Evolutionary conservation across 2,329 filamentous ascomycete genomes (phyloP).

Genomic region (Paecilomyces niveus): DNA sequence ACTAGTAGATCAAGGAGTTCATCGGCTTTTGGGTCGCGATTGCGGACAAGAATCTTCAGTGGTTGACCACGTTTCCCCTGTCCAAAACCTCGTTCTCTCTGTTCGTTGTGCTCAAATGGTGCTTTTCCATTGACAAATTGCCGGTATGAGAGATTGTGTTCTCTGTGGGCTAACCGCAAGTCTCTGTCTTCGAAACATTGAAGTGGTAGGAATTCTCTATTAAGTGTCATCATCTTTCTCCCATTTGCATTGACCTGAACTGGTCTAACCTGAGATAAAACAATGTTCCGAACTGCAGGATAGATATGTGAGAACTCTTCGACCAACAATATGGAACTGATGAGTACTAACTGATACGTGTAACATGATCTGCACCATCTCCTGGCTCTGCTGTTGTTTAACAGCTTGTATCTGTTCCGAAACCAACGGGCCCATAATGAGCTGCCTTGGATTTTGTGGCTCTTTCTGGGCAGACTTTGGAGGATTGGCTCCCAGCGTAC

Average conservation of each 20-base stretch:
- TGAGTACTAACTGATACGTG: slow-evolving; percentile 36
- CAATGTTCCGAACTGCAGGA: slow-evolving; percentile 23
- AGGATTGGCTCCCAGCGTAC: slow-evolving; percentile 2
- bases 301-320: slow-evolving; percentile 1
- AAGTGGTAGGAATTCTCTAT: slow-evolving; percentile 27
- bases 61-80: slow-evolving; percentile 21
- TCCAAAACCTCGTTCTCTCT: slow-evolving; percentile 10
- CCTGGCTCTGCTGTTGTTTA: slow-evolving; percentile 39
- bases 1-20: slow-evolving; percentile 43
- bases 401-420: slow-evolving; percentile 11
- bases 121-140: slow-evolving; percentile 19
- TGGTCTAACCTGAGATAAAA: slow-evolving; percentile 26
- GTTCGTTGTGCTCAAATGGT: slow-evolving; percentile 1
- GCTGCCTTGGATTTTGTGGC: slow-evolving; percentile 8
- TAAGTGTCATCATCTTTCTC: slow-evolving; percentile 7
- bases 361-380: slow-evolving; percentile 42
- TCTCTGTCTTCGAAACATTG: slow-evolving; percentile 28
- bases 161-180: slow-evolving; percentile 17
- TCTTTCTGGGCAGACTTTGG: slow-evolving; percentile 7
- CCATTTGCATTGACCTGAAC: not conserved
- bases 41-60: slow-evolving; percentile 34
- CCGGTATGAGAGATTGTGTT: slow-evolving; percentile 18
- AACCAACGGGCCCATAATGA: slow-evolving; percentile 1
- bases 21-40: slow-evolving; percentile 35
- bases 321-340: not conserved